These are phyloP conservation scores for Chalaropsis thielavioides DNA, from an alignment of 2,329 filamentous ascomycete genomes.

Conservation along the genomic window DNA sequence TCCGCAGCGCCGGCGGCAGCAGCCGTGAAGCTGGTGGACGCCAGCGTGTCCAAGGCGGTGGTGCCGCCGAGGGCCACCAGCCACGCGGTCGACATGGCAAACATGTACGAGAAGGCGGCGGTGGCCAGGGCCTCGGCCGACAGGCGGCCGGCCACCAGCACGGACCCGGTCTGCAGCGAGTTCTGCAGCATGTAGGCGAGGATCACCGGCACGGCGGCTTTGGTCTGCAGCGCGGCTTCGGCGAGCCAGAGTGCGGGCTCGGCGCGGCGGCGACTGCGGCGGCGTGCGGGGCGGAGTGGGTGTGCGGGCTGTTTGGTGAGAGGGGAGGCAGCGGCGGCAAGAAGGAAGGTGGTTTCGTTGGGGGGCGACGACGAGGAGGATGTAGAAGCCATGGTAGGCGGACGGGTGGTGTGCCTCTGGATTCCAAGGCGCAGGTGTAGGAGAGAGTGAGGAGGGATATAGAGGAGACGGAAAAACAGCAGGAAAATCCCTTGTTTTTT, in stretches of 20 bases:
- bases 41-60: constrained; percentile 73
- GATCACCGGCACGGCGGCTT: constrained; percentile 61
- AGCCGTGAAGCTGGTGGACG: constrained; percentile 68
- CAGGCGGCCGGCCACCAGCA: constrained; percentile 65
- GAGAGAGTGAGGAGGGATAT: neutral
- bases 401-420: neutral
- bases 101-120: constrained; percentile 84
- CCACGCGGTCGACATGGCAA: constrained; percentile 80
- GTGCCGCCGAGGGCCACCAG: constrained; percentile 74
- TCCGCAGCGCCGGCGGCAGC: constrained; percentile 65
- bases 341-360: constrained; percentile 11
- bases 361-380: neutral
- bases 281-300: neutral
- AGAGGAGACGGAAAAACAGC: neutral
- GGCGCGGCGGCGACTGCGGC: neutral
- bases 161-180: constrained; percentile 67
- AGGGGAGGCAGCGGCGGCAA: neutral
- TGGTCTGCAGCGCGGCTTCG: constrained; percentile 55
- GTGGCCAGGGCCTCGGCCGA: constrained; percentile 69
- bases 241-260: constrained; percentile 25
- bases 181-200: constrained; percentile 77
- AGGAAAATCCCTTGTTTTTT: neutral
- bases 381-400: neutral
- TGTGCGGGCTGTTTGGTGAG: neutral
- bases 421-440: neutral